Percentiles rank a stretch among this genome's conserved stretches.
phyloP scores from a whole-genome alignment of 2,329 filamentous ascomycete species.

The Aspergillus piperis region DNA sequence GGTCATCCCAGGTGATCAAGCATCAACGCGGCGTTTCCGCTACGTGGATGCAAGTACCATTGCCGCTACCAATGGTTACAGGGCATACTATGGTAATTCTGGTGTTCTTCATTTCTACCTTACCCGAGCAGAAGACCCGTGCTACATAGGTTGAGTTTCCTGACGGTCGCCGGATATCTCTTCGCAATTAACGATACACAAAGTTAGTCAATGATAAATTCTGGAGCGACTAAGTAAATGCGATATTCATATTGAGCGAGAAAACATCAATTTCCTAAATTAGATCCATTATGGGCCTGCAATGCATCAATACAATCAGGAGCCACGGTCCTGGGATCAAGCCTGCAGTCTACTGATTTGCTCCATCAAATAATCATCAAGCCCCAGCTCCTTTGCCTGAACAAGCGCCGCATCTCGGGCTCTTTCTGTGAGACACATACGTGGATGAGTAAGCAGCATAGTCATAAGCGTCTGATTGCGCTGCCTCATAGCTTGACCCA shows the following conservation, averaged over 20 bases:
- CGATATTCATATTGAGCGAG: too few relatives aligned
- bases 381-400: background rate
- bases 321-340: too few relatives aligned
- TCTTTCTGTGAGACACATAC: background rate
- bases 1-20: background rate
- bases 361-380: background rate
- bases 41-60: background rate
- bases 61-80: slow-evolving; percentile 1
- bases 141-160: background rate
- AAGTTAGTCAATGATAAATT: too few relatives aligned
- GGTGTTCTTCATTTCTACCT: slow-evolving; percentile 2
- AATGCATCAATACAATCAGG: too few relatives aligned
- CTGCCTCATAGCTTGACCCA: background rate
- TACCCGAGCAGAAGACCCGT: background rate
- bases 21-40: background rate
- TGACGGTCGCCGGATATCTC: background rate
- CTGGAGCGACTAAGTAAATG: too few relatives aligned
- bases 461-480: background rate
- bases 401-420: background rate
- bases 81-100: background rate
- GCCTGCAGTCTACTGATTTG: background rate
- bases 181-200: background rate
- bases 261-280: too few relatives aligned
- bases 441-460: background rate
- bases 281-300: too few relatives aligned